Conservation (phyloP, 2,329 filamentous ascomycete species). For the Stagonosporopsis tanaceti region DNA sequence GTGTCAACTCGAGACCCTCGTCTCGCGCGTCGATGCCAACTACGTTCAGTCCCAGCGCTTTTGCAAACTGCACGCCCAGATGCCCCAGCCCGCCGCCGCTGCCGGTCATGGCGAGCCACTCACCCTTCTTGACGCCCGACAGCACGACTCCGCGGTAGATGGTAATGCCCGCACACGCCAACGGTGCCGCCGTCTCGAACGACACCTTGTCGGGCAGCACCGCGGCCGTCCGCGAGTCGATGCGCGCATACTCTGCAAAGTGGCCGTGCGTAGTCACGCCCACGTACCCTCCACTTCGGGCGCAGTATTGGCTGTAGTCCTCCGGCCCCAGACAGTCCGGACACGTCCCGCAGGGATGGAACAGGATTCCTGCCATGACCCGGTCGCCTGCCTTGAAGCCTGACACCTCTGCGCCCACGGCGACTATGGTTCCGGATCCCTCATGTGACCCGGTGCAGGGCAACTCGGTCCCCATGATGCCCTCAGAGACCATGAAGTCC, state of each 20-base stretch:
- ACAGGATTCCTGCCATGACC: conserved; percentile 64
- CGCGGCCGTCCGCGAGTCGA: conserved; percentile 33
- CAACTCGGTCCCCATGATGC: conserved; percentile 58
- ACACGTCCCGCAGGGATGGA: conserved; percentile 63
- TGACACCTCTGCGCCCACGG: conserved; percentile 53
- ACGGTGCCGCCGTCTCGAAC: conserved; percentile 35
- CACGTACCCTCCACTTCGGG: conserved; percentile 16
- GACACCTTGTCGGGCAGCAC: conserved; percentile 30
- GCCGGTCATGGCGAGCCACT: conserved; percentile 81
- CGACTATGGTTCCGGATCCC: conserved; percentile 11
- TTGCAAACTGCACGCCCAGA: conserved; percentile 82
- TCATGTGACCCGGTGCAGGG: conserved; percentile 64
- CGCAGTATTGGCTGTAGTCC: conserved; percentile 63
- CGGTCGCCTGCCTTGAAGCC: conserved; percentile 61
- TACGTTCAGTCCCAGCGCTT: conserved; percentile 80
- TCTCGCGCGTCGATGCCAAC: conserved; percentile 83
- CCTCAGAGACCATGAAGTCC: conserved; percentile 63
- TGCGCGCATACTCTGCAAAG: too few relatives aligned
- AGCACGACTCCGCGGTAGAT: conserved; percentile 82
- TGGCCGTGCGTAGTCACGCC: conserved; percentile 59
- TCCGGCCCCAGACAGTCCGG: conserved; percentile 61
- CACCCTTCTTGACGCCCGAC: conserved; percentile 72
- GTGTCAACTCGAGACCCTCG: conserved; percentile 64
- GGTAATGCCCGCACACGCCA: conserved; percentile 56
- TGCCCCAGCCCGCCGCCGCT: conserved; percentile 81